Evolutionary conservation across 202 grass and related monocot genomes (phyloP).

Genomic region (Carex arenaria): DNA sequence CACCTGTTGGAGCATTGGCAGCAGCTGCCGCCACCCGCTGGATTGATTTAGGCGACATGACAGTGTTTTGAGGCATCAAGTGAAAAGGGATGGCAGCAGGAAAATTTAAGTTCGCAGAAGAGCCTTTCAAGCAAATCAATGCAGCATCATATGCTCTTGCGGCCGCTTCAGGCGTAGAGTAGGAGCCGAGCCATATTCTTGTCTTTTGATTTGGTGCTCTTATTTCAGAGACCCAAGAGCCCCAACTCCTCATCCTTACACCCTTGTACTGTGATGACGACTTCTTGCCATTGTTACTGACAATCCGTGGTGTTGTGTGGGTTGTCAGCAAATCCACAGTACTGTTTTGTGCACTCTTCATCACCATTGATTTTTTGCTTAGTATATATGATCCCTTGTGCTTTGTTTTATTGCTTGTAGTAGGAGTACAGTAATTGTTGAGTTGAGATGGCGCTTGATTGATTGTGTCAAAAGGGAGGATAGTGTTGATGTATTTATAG

Average conservation of each 20-base stretch:
- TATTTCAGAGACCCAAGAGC: slow-evolving; percentile 96
- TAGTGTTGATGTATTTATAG: slow-evolving; percentile 21
- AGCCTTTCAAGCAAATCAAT: slow-evolving; percentile 85
- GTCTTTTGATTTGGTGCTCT: slow-evolving; percentile 94
- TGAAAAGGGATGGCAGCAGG: slow-evolving; percentile 61
- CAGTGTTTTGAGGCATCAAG: slow-evolving; percentile 34
- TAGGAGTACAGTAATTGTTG: neutral
- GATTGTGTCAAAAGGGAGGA: neutral
- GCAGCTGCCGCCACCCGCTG: slow-evolving; percentile 72
- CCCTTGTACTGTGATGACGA: slow-evolving; percentile 76
- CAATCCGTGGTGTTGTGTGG: slow-evolving; percentile 9
- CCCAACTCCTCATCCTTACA: slow-evolving; percentile 97
- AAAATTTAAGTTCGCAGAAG: slow-evolving; percentile 78
- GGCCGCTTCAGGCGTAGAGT: slow-evolving; percentile 90
- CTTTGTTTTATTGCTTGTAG: neutral
- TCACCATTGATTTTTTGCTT: slow-evolving; percentile 25
- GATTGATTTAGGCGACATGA: slow-evolving; percentile 94
- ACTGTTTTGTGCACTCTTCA: slow-evolving; percentile 22
- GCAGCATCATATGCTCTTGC: slow-evolving; percentile 96
- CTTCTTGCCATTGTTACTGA: slow-evolving; percentile 10
- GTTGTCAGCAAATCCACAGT: neutral
- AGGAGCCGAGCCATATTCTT: slow-evolving; percentile 88
- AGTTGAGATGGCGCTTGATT: slow-evolving; percentile 10
- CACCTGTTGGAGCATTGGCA: slow-evolving; percentile 34
- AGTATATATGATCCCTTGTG: neutral